These are phyloP conservation scores for Hypomontagnella monticulosa DNA, from an alignment of 495 filamentous ascomycete species.

Conservation along the genomic window DNA sequence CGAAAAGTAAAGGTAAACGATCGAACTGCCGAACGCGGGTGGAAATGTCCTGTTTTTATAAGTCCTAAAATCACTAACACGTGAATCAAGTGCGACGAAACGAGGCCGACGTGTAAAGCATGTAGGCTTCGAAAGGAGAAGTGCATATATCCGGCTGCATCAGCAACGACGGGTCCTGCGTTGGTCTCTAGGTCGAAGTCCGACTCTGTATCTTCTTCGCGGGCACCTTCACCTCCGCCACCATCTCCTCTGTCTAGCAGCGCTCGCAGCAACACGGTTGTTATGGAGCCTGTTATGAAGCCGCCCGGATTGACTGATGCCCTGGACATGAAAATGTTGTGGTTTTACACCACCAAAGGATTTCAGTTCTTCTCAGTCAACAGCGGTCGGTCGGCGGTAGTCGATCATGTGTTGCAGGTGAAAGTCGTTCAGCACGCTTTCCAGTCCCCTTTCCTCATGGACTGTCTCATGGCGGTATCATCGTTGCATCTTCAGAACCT, in stretches of 20 bases:
- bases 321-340: constrained; percentile 54
- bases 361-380: constrained; percentile 53
- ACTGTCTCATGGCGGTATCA: constrained; percentile 58
- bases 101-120: constrained; percentile 54
- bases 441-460: constrained; percentile 59
- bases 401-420: constrained; percentile 54
- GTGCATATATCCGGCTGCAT: constrained; percentile 51
- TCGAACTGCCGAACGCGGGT: constrained; percentile 39
- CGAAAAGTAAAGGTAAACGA: constrained; percentile 54
- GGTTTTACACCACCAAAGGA: constrained; percentile 52
- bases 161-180: constrained; percentile 6
- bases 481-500: constrained; percentile 54
- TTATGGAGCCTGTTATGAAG: constrained; percentile 51
- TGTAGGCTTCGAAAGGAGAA: constrained; percentile 56
- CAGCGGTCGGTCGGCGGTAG: constrained; percentile 34
- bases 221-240: neutral
- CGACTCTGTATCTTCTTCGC: constrained; percentile 17
- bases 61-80: constrained; percentile 20
- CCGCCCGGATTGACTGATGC: constrained; percentile 39
- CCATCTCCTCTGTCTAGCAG: neutral
- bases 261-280: constrained; percentile 26
- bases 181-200: constrained; percentile 25
- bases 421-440: constrained; percentile 58
- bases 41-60: neutral
- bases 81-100: constrained; percentile 58